phyloP scores from a whole-genome alignment of 495 filamentous ascomycete species.

The Rhizodiscina lignyota region DNA sequence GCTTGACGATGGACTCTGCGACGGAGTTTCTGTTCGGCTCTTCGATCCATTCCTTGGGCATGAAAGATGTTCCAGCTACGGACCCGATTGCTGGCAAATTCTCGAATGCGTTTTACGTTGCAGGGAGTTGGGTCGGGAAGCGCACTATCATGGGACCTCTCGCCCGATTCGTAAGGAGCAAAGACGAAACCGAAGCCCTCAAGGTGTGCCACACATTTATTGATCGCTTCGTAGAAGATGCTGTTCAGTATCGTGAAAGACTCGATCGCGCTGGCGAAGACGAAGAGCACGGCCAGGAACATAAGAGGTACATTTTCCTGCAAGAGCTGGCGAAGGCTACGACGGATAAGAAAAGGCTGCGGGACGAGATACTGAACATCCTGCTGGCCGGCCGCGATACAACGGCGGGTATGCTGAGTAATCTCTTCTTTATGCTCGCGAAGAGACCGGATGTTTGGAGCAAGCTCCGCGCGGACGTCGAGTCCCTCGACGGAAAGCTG shows the following conservation, averaged over 20 bases:
- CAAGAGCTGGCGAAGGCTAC: constrained; percentile 22
- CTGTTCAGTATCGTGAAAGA: constrained; percentile 8
- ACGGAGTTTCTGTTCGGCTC: constrained; percentile 63
- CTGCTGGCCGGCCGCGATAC: constrained; percentile 25
- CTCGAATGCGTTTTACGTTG: constrained; percentile 10
- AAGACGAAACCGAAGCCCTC: constrained; percentile 20
- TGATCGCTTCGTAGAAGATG: constrained; percentile 22
- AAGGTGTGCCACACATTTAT: constrained; percentile 35
- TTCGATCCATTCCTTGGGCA: constrained; percentile 27
- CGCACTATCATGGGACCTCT: constrained; percentile 4
- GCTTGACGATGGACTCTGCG: constrained; percentile 49
- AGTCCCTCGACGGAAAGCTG: constrained; percentile 6
- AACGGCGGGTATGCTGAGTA: constrained; percentile 23
- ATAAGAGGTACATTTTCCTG: constrained; percentile 19
- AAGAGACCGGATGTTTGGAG: constrained; percentile 15
- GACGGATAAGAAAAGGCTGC: constrained; percentile 16
- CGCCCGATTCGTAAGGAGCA: constrained; percentile 2
- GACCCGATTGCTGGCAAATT: constrained; percentile 10
- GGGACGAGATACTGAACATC: constrained; percentile 22
- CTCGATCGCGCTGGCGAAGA: constrained; percentile 5
- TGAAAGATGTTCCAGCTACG: no score
- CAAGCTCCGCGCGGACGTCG: constrained; percentile 13
- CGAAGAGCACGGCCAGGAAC: constrained; percentile 1
- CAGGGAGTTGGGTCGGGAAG: constrained; percentile 8
- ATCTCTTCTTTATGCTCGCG: constrained; percentile 15